phyloP scores from a whole-genome alignment of 441 rosid genomes.

The Populus hybrid region DNA sequence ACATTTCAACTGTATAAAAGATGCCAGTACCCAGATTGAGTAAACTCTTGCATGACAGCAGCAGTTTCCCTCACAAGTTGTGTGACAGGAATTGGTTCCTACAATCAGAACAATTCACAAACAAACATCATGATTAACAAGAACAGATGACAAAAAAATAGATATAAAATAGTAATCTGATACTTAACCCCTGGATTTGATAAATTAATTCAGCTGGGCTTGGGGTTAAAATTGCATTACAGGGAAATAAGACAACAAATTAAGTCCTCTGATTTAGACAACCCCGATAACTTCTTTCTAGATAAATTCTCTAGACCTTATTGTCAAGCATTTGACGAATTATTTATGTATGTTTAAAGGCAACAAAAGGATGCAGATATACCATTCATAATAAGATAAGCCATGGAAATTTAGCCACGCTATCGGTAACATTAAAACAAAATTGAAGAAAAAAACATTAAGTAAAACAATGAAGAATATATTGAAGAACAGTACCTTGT shows the following conservation, averaged over 20 bases:
- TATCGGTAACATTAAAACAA: not conserved
- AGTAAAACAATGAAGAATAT: not conserved
- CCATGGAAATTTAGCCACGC: not conserved
- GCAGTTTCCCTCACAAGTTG: slow-evolving; percentile 93
- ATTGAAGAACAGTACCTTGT: slow-evolving; percentile 49
- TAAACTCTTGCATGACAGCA: slow-evolving; percentile 92
- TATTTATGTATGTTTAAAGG: not conserved
- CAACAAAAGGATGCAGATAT: not conserved
- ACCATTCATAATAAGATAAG: not conserved
- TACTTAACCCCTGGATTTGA: not conserved
- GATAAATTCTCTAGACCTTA: not conserved
- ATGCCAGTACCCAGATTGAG: slow-evolving; percentile 70
- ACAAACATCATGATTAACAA: slow-evolving; percentile 7
- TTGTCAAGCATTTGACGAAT: not conserved
- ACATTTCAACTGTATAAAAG: slow-evolving; percentile 4
- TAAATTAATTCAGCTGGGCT: not conserved
- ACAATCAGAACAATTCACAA: slow-evolving; percentile 17
- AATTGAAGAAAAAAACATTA: not conserved
- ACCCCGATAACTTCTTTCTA: not conserved
- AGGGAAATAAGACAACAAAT: not conserved
- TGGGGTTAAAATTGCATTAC: not conserved
- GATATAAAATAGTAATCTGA: not conserved
- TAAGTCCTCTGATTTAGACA: not conserved
- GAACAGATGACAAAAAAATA: not conserved
- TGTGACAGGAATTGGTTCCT: slow-evolving; percentile 89